Evolutionary conservation across 2,329 filamentous ascomycete species (phyloP).

Genomic region (Colletotrichum incanum): DNA sequence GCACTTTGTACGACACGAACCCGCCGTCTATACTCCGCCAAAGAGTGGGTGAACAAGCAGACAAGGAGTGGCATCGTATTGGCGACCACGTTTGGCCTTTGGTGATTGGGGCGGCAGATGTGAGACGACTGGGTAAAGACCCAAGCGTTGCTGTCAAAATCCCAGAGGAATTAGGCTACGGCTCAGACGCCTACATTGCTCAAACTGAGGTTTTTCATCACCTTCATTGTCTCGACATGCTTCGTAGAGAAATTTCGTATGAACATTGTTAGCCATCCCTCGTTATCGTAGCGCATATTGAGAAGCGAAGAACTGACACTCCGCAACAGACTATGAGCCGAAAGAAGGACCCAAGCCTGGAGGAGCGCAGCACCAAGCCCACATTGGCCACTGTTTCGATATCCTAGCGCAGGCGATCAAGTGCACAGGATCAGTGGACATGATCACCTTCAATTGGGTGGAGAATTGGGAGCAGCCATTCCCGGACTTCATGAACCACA

Average conservation of each 20-base stretch:
- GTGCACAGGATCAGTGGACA: slow-evolving; percentile 49
- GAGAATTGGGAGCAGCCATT: slow-evolving; percentile 50
- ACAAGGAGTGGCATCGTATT: slow-evolving; percentile 28
- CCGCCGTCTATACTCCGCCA: slow-evolving; percentile 28
- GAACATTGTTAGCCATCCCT: slow-evolving; percentile 22
- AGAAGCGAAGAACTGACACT: background rate
- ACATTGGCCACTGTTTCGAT: slow-evolving; percentile 51
- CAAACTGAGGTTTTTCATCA: slow-evolving; percentile 56
- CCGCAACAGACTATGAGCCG: background rate
- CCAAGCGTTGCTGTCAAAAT: slow-evolving; percentile 45
- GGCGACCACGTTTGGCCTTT: slow-evolving; percentile 28
- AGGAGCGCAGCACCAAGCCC: slow-evolving; percentile 43
- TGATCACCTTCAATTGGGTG: slow-evolving; percentile 53
- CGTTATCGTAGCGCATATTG: background rate
- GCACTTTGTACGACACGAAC: slow-evolving; percentile 12
- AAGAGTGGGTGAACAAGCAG: slow-evolving; percentile 16
- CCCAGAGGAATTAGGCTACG: slow-evolving; percentile 50
- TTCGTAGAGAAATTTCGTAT: slow-evolving; percentile 45
- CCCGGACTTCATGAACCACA: slow-evolving; percentile 51
- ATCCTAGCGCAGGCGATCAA: slow-evolving; percentile 50
- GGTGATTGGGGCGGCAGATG: slow-evolving; percentile 11
- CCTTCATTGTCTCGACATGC: slow-evolving; percentile 55
- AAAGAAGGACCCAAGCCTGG: slow-evolving; percentile 23
- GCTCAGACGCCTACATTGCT: slow-evolving; percentile 52
- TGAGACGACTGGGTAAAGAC: slow-evolving; percentile 49